Evolutionary conservation across 1,139 yeast genomes (phyloP).

Genomic region (Pneumocystis carinii): DNA sequence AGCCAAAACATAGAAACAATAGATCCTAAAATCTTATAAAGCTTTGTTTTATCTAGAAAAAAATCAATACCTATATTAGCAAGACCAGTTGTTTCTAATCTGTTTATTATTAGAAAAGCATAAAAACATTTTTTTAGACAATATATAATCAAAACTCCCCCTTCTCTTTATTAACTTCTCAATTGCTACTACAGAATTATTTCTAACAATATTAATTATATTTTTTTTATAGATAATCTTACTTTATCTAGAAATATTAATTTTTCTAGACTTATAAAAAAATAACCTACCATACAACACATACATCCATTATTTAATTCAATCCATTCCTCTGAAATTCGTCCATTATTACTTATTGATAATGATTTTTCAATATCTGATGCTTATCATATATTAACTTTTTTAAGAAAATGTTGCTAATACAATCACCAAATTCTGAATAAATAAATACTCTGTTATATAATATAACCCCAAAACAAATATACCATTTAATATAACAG

Average conservation of each 20-base stretch:
- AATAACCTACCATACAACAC: slow-evolving; percentile 60
- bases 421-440: slow-evolving; percentile 26
- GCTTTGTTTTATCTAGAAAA: background rate
- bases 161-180: slow-evolving; percentile 68
- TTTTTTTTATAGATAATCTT: background rate
- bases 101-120: background rate
- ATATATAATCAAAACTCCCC: slow-evolving; percentile 68
- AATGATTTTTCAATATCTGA: slow-evolving; percentile 78
- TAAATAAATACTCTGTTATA: background rate
- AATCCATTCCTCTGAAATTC: slow-evolving; percentile 74
- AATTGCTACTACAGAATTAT: slow-evolving; percentile 85
- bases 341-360: slow-evolving; percentile 49
- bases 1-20: slow-evolving; percentile 96
- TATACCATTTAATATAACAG: slow-evolving; percentile 65
- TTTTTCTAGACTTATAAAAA: slow-evolving; percentile 24
- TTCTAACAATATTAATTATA: slow-evolving; percentile 24
- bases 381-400: slow-evolving; percentile 21
- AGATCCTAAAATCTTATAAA: slow-evolving; percentile 29
- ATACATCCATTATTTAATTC: slow-evolving; percentile 93
- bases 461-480: background rate
- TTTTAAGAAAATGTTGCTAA: background rate
- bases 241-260: slow-evolving; percentile 2
- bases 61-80: slow-evolving; percentile 65
- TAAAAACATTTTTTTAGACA: slow-evolving; percentile 26
- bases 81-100: slow-evolving; percentile 77